Conservation (phyloP, 2,329 filamentous ascomycete genomes). For the Biscogniauxia sp. region DNA sequence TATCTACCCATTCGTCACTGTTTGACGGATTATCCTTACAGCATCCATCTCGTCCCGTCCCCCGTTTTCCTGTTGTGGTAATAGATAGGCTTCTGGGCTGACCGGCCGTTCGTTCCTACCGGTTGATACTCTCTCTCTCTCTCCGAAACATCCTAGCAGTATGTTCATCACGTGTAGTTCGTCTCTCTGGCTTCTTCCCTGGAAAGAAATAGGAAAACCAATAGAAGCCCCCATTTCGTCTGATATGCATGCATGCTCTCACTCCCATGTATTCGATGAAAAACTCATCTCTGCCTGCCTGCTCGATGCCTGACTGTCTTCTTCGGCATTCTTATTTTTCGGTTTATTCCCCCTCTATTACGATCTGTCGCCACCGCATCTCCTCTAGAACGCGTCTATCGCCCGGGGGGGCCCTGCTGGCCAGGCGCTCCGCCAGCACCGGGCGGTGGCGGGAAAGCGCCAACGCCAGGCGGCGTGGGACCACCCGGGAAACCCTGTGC, state of each 20-base stretch:
- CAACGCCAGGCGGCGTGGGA: conserved; percentile 33
- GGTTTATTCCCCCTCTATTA: neutral
- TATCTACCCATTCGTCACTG: neutral
- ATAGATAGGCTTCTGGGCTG: no score
- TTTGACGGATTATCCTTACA: neutral
- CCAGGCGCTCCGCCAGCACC: conserved; percentile 33
- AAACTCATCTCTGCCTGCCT: no score
- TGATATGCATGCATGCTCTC: no score
- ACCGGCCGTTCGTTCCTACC: no score
- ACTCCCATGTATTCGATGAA: no score
- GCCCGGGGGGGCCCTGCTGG: conserved; percentile 37
- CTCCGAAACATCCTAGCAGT: no score
- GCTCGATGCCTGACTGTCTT: neutral
- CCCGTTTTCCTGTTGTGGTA: no score
- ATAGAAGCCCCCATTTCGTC: no score
- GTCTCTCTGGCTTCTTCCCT: no score
- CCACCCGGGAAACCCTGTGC: conserved; percentile 38
- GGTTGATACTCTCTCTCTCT: no score
- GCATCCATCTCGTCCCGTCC: neutral
- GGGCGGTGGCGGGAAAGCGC: conserved; percentile 26
- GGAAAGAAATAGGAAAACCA: no score
- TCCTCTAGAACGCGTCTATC: conserved; percentile 19
- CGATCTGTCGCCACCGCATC: neutral
- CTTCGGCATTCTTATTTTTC: neutral
- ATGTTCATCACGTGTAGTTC: no score